Base-by-base conservation (phyloP, 1,139 yeast genomes). In the Diutina pseudorugosa region DNA sequence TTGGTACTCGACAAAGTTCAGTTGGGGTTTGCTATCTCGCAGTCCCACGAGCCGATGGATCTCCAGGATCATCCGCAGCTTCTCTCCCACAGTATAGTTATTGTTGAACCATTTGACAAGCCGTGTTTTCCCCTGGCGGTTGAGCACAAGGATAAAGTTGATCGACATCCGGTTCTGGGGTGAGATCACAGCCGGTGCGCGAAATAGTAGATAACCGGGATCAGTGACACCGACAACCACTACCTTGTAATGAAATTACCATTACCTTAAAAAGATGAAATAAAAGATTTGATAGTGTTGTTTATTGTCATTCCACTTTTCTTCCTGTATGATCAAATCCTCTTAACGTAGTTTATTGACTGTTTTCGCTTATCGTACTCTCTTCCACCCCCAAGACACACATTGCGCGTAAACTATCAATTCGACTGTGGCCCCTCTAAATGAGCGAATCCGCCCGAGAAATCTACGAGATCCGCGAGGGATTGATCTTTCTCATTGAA, bases 51-150 rank as follows among this genome's bases (percentile, higher is more conserved):
- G 70, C 55, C 93, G 75, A 67, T 91, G 96, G n/a, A 90, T 83
- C 51, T 86, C 90, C 44, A 73, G 73, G 43, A 82, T 79, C 51
- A 74, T 66, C 58, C 81, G 79, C 56, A 79, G 84, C 42, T 74
- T 71, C 50, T 83, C 86, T 64, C 71, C 60, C 1, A 64, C 58
- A 2, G 69, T 64, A 55, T 63, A 65, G 51, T 62, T 58, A 53
- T 66, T 66, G 60, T 76, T 63, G 63, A 68, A 93, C 94, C 95
- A 91, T 65, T 89, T 85, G 20, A 89, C 84, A 23, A 93, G 71
- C 55, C 98, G 77, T 42, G 93, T 80, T 60, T 88, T 87, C n/a
- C 98, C 98, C 67, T 90, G 97, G 56, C 96, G 77, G 65, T 91
- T 93, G 63, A 91, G 82, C 51, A 93, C 85, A 50, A 91, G 67